phyloP scores from a whole-genome alignment of 352 stramenopile species.

The Pythium chondricola region DNA sequence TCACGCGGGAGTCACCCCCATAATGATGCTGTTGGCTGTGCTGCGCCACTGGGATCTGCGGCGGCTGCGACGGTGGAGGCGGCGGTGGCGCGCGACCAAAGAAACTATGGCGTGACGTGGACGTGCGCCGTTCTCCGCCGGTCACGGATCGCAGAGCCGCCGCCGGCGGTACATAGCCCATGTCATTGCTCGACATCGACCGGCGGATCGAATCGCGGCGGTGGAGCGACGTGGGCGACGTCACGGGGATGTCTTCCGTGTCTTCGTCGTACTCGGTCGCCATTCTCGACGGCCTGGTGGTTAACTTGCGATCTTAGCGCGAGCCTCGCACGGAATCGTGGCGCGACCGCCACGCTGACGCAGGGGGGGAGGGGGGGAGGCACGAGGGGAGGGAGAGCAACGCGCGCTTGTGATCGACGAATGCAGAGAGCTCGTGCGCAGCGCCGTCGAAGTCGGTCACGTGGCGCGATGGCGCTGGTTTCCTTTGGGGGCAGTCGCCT shows the following conservation, averaged over 20 bases:
- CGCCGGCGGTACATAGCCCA: conserved; percentile 26
- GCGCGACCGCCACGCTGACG: too few relatives aligned
- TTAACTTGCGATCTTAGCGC: too few relatives aligned
- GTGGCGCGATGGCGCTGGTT: too few relatives aligned
- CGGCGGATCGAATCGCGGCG: conserved; percentile 73
- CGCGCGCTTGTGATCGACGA: too few relatives aligned
- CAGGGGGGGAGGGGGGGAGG: too few relatives aligned
- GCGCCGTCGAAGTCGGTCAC: too few relatives aligned
- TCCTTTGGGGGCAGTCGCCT: too few relatives aligned
- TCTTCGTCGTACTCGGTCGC: conserved; percentile 27
- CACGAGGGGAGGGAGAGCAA: too few relatives aligned
- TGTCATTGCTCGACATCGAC: conserved; percentile 54
- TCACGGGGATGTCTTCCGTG: conserved; percentile 73
- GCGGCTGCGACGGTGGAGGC: conserved; percentile 46
- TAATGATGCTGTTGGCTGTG: conserved; percentile 2
- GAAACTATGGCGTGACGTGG: conserved; percentile 33
- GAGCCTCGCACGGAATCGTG: too few relatives aligned
- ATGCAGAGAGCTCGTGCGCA: too few relatives aligned
- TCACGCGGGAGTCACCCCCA: neutral
- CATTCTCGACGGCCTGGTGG: conserved; percentile 8
- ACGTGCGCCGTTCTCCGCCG: conserved; percentile 7
- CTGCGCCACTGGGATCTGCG: conserved; percentile 19
- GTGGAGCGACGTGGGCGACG: conserved; percentile 73
- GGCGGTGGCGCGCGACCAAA: conserved; percentile 56
- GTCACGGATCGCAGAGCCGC: neutral